Conservation (phyloP, 169 alveolate genomes). For the Cryptosporidium bovis region DNA sequence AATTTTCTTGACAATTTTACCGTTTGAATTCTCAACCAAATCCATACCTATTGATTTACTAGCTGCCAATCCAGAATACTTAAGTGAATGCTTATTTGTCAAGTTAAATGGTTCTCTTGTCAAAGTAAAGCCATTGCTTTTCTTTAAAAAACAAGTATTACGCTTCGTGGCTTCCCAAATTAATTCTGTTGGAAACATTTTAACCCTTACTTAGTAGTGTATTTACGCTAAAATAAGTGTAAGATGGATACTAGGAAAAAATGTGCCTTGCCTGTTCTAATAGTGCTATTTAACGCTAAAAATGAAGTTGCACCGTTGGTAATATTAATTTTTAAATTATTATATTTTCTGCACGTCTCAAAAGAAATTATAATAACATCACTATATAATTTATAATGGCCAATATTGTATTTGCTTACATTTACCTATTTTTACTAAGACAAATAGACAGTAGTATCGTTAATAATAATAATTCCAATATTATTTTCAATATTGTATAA, state of each 20-base stretch:
- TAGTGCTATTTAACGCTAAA: too few relatives aligned
- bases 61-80: slow-evolving; percentile 65
- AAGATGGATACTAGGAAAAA: not conserved
- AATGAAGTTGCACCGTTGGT: too few relatives aligned
- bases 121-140: slow-evolving; percentile 54
- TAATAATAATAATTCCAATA: too few relatives aligned
- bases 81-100: slow-evolving; percentile 14
- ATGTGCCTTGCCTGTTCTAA: too few relatives aligned
- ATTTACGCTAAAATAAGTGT: not conserved
- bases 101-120: slow-evolving; percentile 61
- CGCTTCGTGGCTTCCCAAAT: slow-evolving; percentile 55
- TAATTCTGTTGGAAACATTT: slow-evolving; percentile 59
- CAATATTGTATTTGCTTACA: too few relatives aligned
- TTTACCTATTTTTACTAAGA: too few relatives aligned
- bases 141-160: slow-evolving; percentile 59
- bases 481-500: too few relatives aligned
- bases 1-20: slow-evolving; percentile 42
- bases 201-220: not conserved
- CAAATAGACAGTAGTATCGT: too few relatives aligned
- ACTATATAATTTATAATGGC: too few relatives aligned
- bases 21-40: slow-evolving; percentile 26
- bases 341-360: not conserved
- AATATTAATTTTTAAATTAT: not conserved
- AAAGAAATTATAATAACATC: not conserved
- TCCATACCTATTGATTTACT: slow-evolving; percentile 50